Evolutionary conservation across 2,329 filamentous ascomycete genomes (phyloP), one percentile per base, ranked within the genome.

Genomic region (Graphilbum sp.): DNA sequence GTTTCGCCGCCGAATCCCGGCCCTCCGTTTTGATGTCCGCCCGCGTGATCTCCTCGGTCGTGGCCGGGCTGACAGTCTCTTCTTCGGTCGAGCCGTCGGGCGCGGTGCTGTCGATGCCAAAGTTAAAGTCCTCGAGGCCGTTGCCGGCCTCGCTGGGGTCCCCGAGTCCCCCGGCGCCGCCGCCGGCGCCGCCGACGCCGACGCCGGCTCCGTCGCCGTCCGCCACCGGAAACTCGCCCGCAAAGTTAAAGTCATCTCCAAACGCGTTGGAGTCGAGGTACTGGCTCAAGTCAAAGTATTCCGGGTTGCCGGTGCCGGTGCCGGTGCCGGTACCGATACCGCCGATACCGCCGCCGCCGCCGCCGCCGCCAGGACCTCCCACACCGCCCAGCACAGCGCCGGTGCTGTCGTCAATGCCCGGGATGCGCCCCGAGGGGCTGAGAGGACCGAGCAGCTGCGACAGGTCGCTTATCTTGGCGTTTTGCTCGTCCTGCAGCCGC

Each of bases 401-500:
- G 5, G 47, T 49, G 10, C 51, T 44, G 3, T 68, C 64, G 20
- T 62, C 62, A 2, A 90, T 55, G 5, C 82, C 82, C 1, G 84
- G 81, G 27, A 93, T 82, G 15, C 72, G 69, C 5, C 84, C 85
- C 0, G 74, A 82, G 0, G 86, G 86, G 49, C 79, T 87, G 12
- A 93, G 66, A 0, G 86, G 86, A 7, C 81, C 77, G 8, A 95
- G 67, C 15, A 85, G 62, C 39, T 73, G 75, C 37, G 75, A 75
- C 10, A 95, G 64, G 41, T 82, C 75, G 43, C 82, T 73, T 1
- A 95, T 79, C 35, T 81, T 79, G 35, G 69, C 69, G 43, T 80
- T 76, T 50, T 94, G 86, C 42, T 88, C 76, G 19, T 74, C 72
- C 52, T 92, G 83, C 49, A 94, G 64, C 32, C 77, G 78, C 45